Conservation (phyloP, 257 asterid genomes). For the Solanum chiquidenum region DNA sequence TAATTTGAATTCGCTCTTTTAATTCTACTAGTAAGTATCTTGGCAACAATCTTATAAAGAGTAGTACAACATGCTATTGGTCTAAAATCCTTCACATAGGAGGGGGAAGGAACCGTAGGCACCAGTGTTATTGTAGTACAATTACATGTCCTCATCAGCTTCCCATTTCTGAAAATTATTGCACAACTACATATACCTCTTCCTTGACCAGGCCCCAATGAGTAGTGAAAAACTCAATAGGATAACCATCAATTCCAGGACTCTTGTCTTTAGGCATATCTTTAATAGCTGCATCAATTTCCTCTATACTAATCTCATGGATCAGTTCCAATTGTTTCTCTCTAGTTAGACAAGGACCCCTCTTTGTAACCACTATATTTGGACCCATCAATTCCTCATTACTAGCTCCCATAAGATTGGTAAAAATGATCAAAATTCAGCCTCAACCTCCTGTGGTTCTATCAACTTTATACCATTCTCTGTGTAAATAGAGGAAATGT, state of each 20-base stretch:
- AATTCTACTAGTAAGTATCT: neutral
- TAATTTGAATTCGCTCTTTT: neutral
- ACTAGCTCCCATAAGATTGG: neutral
- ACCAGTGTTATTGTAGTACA: neutral
- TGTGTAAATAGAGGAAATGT: too few relatives aligned
- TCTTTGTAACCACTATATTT: too few relatives aligned
- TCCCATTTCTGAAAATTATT: neutral
- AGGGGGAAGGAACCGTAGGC: neutral
- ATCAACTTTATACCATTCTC: too few relatives aligned
- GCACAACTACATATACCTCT: neutral
- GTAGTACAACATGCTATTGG: neutral
- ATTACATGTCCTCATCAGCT: neutral
- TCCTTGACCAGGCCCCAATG: neutral
- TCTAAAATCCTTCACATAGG: neutral
- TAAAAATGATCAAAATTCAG: too few relatives aligned
- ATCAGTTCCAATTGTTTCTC: too few relatives aligned
- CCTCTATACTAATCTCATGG: neutral
- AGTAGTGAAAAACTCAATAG: neutral
- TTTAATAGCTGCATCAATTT: too few relatives aligned
- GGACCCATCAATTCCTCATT: too few relatives aligned
- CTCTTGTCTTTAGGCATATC: neutral
- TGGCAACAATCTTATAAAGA: neutral
- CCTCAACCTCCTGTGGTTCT: neutral
- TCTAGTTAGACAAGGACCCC: too few relatives aligned
- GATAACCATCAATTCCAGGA: neutral